phyloP scores from a whole-genome alignment of 768 basidiomycete species.

The Postia placenta region DNA sequence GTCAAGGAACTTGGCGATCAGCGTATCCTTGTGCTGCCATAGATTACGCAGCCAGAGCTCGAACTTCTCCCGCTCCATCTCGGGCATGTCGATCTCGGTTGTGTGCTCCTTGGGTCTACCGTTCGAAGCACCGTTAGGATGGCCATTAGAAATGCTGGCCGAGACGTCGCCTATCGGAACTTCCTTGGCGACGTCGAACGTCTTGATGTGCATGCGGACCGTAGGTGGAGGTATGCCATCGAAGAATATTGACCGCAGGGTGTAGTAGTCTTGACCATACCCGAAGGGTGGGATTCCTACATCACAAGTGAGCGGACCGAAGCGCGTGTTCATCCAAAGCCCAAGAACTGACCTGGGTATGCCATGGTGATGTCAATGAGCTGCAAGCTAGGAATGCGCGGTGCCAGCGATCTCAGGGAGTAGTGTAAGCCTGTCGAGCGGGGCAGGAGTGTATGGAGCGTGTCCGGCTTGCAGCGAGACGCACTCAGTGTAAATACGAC shows the following conservation, averaged over 20 bases:
- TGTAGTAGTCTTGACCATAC: constrained; percentile 88
- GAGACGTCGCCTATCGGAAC: constrained; percentile 67
- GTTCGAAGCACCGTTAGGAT: constrained; percentile 27
- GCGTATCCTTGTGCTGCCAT: constrained; percentile 83
- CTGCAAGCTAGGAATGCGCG: constrained; percentile 69
- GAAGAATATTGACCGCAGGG: constrained; percentile 82
- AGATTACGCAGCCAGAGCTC: constrained; percentile 76
- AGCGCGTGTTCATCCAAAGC: neutral
- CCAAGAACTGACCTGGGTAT: constrained; percentile 70
- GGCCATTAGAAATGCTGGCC: constrained; percentile 25
- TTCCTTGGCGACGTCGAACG: constrained; percentile 60
- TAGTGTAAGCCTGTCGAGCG: constrained; percentile 89
- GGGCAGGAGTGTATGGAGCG: constrained; percentile 78
- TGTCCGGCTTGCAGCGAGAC: constrained; percentile 52
- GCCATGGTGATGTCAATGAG: constrained; percentile 88
- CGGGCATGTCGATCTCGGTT: constrained; percentile 23
- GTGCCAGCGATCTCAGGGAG: constrained; percentile 72
- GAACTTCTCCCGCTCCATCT: constrained; percentile 42
- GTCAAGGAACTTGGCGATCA: constrained; percentile 62
- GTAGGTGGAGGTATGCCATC: constrained; percentile 75
- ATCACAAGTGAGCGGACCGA: neutral
- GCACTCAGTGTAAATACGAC: neutral
- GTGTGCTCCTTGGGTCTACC: constrained; percentile 5
- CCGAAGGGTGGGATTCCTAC: constrained; percentile 70
- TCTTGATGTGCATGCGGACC: constrained; percentile 82